A percentile compares a stretch with the other conserved stretches of the same genome.
Evolutionary conservation across 73 alveolate genomes (phyloP).

Genomic region (Paramecium sexaurelia): DNA sequence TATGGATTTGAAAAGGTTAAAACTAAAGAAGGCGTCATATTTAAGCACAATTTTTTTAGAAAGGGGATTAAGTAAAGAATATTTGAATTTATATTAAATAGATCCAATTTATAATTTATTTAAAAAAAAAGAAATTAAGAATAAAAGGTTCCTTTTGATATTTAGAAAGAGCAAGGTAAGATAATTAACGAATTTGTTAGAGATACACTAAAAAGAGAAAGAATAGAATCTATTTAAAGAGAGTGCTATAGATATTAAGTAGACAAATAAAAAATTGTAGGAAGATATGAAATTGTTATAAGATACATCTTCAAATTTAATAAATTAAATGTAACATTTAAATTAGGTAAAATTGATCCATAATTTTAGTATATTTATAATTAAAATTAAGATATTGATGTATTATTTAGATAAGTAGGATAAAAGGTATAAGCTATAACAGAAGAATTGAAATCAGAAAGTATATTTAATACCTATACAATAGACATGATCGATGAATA

Average conservation of each 20-base stretch:
- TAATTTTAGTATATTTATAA: neutral
- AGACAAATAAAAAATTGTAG: neutral
- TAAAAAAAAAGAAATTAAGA: neutral
- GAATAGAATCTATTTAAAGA: constrained; percentile 24
- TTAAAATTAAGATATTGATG: neutral
- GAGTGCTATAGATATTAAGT: constrained; percentile 26
- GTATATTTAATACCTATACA: neutral
- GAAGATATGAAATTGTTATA: constrained; percentile 45
- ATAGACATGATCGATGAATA: too few species aligned
- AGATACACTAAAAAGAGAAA: neutral
- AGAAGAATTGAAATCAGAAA: constrained; percentile 8
- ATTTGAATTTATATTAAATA: neutral
- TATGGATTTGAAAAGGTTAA: neutral
- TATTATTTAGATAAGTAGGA: constrained; percentile 11
- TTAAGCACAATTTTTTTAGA: neutral
- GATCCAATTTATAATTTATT: neutral
- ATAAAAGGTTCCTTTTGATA: neutral
- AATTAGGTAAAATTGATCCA: neutral
- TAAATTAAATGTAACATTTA: neutral
- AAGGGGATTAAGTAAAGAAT: neutral
- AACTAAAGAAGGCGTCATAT: neutral
- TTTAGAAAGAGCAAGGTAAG: neutral
- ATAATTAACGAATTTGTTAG: neutral
- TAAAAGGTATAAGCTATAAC: constrained; percentile 14
- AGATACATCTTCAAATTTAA: constrained; percentile 2